A percentile compares a stretch with the other conserved stretches of the same genome.
phyloP scores from a whole-genome alignment of 1,139 yeast species.

The Yamadazyma mexicana region DNA sequence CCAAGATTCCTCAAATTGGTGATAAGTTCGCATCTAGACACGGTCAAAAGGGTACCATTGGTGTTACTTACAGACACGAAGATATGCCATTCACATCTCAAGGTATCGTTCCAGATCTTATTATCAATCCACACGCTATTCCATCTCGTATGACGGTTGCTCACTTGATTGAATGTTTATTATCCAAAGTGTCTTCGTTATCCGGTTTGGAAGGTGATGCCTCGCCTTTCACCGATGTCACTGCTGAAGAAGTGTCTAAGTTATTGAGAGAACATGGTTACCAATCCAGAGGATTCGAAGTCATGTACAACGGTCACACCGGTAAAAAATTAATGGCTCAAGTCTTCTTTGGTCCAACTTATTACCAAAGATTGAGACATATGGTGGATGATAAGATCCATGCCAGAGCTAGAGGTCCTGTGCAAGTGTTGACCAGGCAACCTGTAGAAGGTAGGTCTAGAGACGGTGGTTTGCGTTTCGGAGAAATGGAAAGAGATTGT shows the following conservation, averaged over 20 bases:
- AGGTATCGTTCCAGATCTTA: constrained; percentile 95
- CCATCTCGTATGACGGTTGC: constrained; percentile 99
- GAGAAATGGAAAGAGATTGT: constrained; percentile 99
- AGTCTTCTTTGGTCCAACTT: constrained; percentile 97
- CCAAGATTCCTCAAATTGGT: constrained; percentile 98
- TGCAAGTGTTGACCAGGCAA: constrained; percentile 95
- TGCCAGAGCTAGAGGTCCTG: constrained; percentile 99
- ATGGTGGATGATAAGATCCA: constrained; percentile 99
- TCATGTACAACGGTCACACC: constrained; percentile 98
- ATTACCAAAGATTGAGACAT: constrained; percentile 96
- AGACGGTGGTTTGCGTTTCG: constrained; percentile 99
- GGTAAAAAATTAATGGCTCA: constrained; percentile 98
- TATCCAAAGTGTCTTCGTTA: constrained; percentile 91
- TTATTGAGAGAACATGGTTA: constrained; percentile 93
- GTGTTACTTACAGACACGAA: constrained; percentile 97
- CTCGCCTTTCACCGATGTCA: constrained; percentile 96
- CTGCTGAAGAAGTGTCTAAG: constrained; percentile 93
- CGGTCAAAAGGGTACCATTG: constrained; percentile 99
- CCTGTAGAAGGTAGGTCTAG: constrained; percentile 99
- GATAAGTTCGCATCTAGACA: constrained; percentile 99
- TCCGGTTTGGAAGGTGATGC: constrained; percentile 99
- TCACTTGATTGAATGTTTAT: constrained; percentile 95
- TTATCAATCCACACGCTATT: constrained; percentile 98
- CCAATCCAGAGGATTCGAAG: constrained; percentile 97
- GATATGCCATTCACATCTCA: constrained; percentile 98